Conservation (phyloP, 495 filamentous ascomycete genomes). For the Daldinia vernicosa region DNA sequence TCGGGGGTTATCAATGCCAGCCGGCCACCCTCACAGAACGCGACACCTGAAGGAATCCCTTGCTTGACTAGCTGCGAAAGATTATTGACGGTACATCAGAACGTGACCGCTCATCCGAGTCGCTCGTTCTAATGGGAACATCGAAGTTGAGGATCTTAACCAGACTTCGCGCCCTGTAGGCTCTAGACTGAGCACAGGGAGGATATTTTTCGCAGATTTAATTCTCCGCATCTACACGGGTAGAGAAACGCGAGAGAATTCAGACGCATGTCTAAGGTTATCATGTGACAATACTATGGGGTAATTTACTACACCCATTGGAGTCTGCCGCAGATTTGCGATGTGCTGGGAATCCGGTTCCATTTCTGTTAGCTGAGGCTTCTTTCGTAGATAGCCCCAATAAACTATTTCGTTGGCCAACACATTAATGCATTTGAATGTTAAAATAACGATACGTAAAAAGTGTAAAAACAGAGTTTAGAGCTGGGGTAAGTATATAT, state of each 20-base stretch:
- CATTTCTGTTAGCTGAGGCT: not conserved
- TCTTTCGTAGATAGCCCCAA: not conserved
- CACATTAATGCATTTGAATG: not conserved
- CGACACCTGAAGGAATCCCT: not conserved
- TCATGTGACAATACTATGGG: not conserved
- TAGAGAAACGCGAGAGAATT: not conserved
- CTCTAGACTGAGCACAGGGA: not conserved
- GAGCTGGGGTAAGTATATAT: not conserved
- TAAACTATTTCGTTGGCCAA: not conserved
- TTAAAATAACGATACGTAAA: not conserved
- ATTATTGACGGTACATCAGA: not conserved
- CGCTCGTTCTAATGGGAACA: not conserved
- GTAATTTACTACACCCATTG: not conserved
- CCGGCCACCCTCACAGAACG: not conserved
- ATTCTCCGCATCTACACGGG: not conserved
- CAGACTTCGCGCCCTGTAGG: not conserved
- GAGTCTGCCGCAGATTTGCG: not conserved
- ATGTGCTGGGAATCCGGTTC: not conserved
- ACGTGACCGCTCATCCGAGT: not conserved
- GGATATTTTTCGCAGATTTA: not conserved
- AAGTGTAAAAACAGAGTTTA: not conserved
- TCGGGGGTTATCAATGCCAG: not conserved
- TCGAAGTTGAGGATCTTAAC: not conserved
- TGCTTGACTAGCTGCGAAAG: not conserved
- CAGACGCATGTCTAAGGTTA: not conserved